Evolutionary conservation across 345 rosid genomes (phyloP), one percentile per base, ranked within the genome.

Genomic region (Trapa bicornis): DNA sequence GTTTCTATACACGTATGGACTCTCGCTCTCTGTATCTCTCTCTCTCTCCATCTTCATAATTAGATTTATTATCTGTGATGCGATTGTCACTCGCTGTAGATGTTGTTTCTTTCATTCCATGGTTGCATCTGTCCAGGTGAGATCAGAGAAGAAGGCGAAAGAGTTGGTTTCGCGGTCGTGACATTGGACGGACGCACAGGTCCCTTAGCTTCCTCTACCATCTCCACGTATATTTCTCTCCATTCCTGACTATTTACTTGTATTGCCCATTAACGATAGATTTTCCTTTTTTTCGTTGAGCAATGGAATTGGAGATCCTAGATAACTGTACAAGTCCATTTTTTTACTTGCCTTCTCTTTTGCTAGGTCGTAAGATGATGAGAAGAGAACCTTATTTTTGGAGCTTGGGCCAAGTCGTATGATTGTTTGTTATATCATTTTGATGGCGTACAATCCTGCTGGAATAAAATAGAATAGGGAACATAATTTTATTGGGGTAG

Each of bases 161-260:
- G 96, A 73, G 80, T 83, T 67, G 92, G 88, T 33, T 88, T 88
- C 37, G 82, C 83, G 72, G 89, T 84, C 58, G 83, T 84, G 6
- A 80, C 88, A 6, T 69, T 81, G 65, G 88, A 84, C 50, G 96
- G 86, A 43, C 87, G 83, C 67, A 79, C 47, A 61, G 83, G 82
- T 50, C 82, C 78, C 5, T 88, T 88, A 22, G 88, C 96, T 70
- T 83, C 82, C 64, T 65, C 84, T 66, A 68, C 68, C 66, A 37
- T 74, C 77, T 75, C 88, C 9, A 75, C 82, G 95, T 88, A 66
- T 16, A n/a, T 36, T 64, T 10, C 70, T 63, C 41, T 68, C 47
- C 4, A 57, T 37, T 10, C 22, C 16, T 17, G 4, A n/a, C 17
- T 61, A 2, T 14, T 35, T 61, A 39, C n/a, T 2, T 43, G 37